Evolutionary conservation across 225 moss, liverwort and hornwort genomes (phyloP), one percentile per base, ranked within the genome.

Genomic region (Pseudisothecium myosuroides): DNA sequence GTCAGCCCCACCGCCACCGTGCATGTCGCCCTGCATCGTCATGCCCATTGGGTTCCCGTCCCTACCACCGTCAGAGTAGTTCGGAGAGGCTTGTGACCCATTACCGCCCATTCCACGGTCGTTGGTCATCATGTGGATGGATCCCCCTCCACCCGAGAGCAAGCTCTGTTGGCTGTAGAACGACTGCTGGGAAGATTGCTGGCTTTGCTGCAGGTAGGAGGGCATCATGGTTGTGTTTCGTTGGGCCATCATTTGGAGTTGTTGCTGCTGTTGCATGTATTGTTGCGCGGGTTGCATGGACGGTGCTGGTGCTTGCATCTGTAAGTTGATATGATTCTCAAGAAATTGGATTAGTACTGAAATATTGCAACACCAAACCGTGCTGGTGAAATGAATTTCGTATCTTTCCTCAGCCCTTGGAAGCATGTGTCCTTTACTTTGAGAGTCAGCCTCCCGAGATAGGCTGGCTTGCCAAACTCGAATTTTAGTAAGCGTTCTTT

Each of bases 301-400:
- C 18, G 94, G 93, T 39, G 94, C 92, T 9, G 94, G 94, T 34
- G 93, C 91, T 92, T 91, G 94, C 94, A 94, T 92, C 94, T 94
- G 88, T 17, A 20, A 66, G 39, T 88, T 19, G 31, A 23, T 34
- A 63, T 9, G 36, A 59, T 56, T 47, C 14, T 56, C 61, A 36
- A 86, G 37, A 45, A 59, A 37, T 37, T 27, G 49, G 7, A 47
- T 87, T 61, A 71, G n/a, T 47, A 27, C 49, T 28, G 20, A 14
- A 75, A 37, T 20, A n/a, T 86, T 49, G 86, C 39, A 63, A 63
- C 63, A 76, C 31, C 52, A 50, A 86, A 39, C 11, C 24, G 39
- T 20, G 28, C 43, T 78, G 23, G 22, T 64, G 83, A 65, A 56
- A 43, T 68, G 41, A 71, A 71, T 41, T 60, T 41, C 80, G 28